A percentile compares a stretch with the other conserved stretches of the same genome.
These are phyloP conservation scores for Articulospora tetracladia DNA, from an alignment of 495 filamentous ascomycete genomes.

Conservation along the genomic window DNA sequence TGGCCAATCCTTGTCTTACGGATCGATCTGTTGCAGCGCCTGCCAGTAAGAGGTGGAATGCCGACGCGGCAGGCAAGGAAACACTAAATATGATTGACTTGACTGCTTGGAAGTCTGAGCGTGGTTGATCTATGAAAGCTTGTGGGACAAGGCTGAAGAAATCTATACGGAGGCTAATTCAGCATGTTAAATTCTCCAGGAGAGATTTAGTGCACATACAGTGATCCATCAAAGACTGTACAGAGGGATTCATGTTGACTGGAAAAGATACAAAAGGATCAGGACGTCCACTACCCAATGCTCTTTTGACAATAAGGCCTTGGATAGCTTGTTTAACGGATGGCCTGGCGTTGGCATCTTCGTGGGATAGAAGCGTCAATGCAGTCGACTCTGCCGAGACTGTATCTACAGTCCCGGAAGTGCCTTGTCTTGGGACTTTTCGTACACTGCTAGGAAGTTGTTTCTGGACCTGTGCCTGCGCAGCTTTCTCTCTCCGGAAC, in stretches of 20 bases:
- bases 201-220: no score
- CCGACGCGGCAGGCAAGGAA: neutral
- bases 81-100: slow-evolving; percentile 9
- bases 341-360: neutral
- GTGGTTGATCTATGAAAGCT: neutral
- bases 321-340: neutral
- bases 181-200: no score
- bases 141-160: slow-evolving; percentile 6
- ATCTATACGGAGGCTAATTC: slow-evolving; percentile 8
- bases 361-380: neutral
- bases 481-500: slow-evolving; percentile 10
- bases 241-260: neutral
- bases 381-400: neutral
- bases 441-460: neutral
- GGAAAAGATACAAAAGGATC: slow-evolving; percentile 10
- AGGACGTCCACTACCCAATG: neutral
- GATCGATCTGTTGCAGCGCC: slow-evolving; percentile 3
- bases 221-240: slow-evolving; percentile 7
- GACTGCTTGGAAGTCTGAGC: slow-evolving; percentile 3
- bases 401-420: no score
- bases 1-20: neutral
- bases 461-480: slow-evolving; percentile 1
- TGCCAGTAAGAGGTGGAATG: slow-evolving; percentile 10
- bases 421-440: no score
- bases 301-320: neutral